Evolutionary conservation across 306 rosid genomes (phyloP), one percentile per base, ranked within the genome.

Genomic region (Alnus rubra): DNA sequence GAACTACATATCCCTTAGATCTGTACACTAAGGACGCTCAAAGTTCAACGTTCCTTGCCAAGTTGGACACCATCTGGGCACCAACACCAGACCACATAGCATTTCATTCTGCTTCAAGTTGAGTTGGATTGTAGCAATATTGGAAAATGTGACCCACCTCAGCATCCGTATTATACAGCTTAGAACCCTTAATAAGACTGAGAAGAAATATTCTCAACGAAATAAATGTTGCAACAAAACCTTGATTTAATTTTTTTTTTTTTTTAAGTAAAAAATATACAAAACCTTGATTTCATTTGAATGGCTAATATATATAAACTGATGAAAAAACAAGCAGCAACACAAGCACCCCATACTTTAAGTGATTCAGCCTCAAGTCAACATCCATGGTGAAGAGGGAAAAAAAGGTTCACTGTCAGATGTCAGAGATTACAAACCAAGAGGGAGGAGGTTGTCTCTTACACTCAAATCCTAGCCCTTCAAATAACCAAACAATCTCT

Each of bases 131-230:
- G 8, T 59, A 30, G 37, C 67, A 30, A 59, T 10, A 30, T 1
- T 28, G 13, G 12, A 30, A 59, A 59, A 14, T 11, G 18, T 53
- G 67, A 28, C 67, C 14, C 37, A 59, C 1, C 2, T 59, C 11
- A 12, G 67, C 39, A 59, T 59, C 67, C 16, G 28, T 33, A 59
- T 6, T 42, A 19, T 59, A 59, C 28, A 59, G 47, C 15, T 51
- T 73, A 37, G 37, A 45, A 73, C 60, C 14, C 15, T 30, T 28
- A 23, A 28, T 37, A 50, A 73, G 54, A 53, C 47, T 62, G 74
- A 53, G 48, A 77, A 65, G n/a, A 28, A 56, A 78, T 23, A 74
- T 58, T 53, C 11, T 74, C 31, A 67, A 28, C 42, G 51, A 69
- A 11, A 59, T 18, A 62, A 30, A 5, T 5, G 45, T 13, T n/a